These are phyloP conservation scores for Massariosphaeria phaeospora DNA, from an alignment of 495 filamentous ascomycete species.

Conservation along the genomic window DNA sequence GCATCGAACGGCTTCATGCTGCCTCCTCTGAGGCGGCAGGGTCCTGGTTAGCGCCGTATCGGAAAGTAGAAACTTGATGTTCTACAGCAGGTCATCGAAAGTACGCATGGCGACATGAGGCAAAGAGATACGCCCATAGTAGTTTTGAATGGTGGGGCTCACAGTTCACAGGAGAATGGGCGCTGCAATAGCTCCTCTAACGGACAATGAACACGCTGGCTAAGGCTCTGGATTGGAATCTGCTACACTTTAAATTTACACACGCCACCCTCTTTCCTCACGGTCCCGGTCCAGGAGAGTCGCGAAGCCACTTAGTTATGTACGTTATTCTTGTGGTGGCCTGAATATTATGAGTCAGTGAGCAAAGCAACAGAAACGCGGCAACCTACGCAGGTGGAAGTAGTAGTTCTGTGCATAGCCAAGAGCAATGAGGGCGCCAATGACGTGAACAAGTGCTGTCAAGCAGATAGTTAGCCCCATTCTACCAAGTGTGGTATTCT, in stretches of 20 bases:
- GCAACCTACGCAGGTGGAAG: constrained; percentile 90
- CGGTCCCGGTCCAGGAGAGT: not conserved
- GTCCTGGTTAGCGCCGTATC: too few species aligned
- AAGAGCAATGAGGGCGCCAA: constrained; percentile 65
- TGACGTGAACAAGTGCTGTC: constrained; percentile 79
- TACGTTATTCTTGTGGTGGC: constrained; percentile 98
- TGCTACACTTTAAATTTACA: constrained; percentile 30
- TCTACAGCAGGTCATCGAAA: too few species aligned
- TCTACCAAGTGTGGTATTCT: too few species aligned
- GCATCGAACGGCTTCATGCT: too few species aligned
- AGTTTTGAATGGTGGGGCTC: too few species aligned
- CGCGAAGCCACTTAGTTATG: constrained; percentile 62
- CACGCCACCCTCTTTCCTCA: constrained; percentile 1
- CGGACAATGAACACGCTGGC: constrained; percentile 4
- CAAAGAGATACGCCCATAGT: too few species aligned
- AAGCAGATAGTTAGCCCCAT: constrained; percentile 22
- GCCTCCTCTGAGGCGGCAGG: too few species aligned
- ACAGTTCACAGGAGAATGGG: too few species aligned
- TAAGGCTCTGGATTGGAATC: constrained; percentile 17
- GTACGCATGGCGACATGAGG: too few species aligned
- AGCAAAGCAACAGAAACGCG: not conserved
- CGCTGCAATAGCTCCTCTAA: too few species aligned
- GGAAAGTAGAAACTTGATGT: too few species aligned
- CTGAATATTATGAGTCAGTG: constrained; percentile 49
- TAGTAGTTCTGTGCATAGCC: constrained; percentile 98